Evolutionary conservation across 1,284 basidiomycete species (phyloP), one percentile per base, ranked within the genome.

Genomic region (Testicularia cyperi): DNA sequence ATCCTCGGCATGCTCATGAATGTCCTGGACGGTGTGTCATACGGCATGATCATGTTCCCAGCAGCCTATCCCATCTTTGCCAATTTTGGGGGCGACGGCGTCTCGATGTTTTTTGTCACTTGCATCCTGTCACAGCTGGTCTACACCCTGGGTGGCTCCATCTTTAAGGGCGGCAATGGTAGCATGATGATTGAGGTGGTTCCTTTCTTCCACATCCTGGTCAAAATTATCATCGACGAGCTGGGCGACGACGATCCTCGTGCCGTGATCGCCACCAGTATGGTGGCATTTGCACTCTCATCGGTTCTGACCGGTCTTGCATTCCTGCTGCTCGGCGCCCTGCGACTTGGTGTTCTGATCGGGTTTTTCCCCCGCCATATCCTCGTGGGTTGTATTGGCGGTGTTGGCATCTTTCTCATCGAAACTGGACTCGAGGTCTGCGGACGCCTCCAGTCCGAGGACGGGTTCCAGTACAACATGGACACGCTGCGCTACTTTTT

Each of bases 281-380:
- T 97, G 73, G 86, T 86, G 4, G 86, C 92, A 0, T 97, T 88
- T 77, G 86, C 91, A 0, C 80, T 97, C 25, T 91, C 88, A 24
- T 88, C 90, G 1, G 78, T 97, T n/a, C 78, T 98, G 26, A 97
- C 92, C 0, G 92, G 92, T 14, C 40, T 70, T 16, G 49, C 54
- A 16, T 75, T 65, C 47, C 35, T 72, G 26, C 40, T 69, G 18
- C 52, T 75, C 14, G 94, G 94, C 14, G 83, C 83, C 10, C 83
- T 95, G 48, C 84, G 84, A 21, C 81, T 97, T 6, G 94, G 94
- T 5, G 82, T 84, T 5, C 78, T 97, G 23, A 87, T 96, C 44
- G 92, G 92, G 0, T 98, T 97, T 79, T 97, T 98, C 79, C 94
- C 94, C 10, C 82, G 94, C 7, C 92, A 96, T 76, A 96, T 97